These are phyloP conservation scores for Ustilago loliicola DNA, from an alignment of 1,284 basidiomycete genomes.

Conservation along the genomic window DNA sequence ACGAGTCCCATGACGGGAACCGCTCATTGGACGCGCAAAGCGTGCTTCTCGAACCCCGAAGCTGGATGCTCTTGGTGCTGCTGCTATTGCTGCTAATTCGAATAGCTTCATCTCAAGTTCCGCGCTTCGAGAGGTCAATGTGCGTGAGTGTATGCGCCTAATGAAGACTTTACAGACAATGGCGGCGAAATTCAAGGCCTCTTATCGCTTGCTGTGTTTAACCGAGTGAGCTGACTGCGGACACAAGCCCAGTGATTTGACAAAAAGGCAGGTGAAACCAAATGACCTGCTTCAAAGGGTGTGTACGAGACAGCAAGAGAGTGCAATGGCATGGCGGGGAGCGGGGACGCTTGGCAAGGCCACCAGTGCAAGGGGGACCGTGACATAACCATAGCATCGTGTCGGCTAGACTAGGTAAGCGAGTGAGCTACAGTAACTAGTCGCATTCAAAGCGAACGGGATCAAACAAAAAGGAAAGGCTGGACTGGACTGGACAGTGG, in stretches of 20 bases:
- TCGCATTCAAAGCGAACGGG: neutral
- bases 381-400: neutral
- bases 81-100: neutral
- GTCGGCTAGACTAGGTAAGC: conserved; percentile 1
- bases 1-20: conserved; percentile 1
- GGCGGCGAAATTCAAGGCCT: conserved; percentile 5
- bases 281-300: conserved; percentile 2
- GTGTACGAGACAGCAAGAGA: neutral
- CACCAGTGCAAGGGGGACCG: neutral
- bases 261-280: neutral
- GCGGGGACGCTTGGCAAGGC: conserved; percentile 1
- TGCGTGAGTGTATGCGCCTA: conserved; percentile 5
- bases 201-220: neutral
- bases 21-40: neutral
- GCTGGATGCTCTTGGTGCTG: conserved; percentile 4
- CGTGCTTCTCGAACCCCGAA: conserved; percentile 2
- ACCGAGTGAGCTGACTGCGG: neutral
- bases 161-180: conserved; percentile 12
- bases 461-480: neutral
- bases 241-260: neutral
- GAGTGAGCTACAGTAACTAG: neutral
- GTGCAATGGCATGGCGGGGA: neutral
- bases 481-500: neutral
- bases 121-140: neutral
- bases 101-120: conserved; percentile 3